These are phyloP conservation scores for Rutidosis leptorrhynchoides DNA, from an alignment of 129 eudicot species.

Conservation along the genomic window DNA sequence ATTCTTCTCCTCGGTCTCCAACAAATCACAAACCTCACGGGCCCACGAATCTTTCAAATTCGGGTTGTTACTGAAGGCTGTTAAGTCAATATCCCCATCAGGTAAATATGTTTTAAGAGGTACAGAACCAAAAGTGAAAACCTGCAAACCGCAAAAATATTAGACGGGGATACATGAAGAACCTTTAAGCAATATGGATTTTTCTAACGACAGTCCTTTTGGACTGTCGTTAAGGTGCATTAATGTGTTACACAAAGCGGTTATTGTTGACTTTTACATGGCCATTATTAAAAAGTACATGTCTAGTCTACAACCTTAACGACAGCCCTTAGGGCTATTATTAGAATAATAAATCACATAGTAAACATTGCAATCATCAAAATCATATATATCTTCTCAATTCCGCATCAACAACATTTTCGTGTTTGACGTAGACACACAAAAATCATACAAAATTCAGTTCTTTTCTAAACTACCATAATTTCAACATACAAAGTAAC, in stretches of 20 bases:
- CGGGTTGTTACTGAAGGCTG: conserved; percentile 66
- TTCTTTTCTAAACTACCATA: background rate
- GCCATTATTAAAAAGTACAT: too few species aligned
- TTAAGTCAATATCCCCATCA: conserved; percentile 97
- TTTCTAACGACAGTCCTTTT: too few species aligned
- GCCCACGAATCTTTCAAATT: conserved; percentile 88
- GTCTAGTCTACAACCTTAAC: too few species aligned
- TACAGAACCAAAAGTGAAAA: conserved; percentile 90
- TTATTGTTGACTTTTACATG: too few species aligned
- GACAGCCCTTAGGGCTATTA: too few species aligned
- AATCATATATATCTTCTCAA: background rate
- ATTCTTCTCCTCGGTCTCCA: conserved; percentile 79
- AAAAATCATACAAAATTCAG: background rate
- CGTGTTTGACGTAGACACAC: conserved; percentile 3
- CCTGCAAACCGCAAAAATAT: conserved; percentile 41
- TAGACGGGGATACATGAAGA: background rate
- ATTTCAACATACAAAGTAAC: background rate
- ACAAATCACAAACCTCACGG: conserved; percentile 70
- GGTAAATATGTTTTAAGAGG: conserved; percentile 97
- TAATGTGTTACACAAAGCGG: too few species aligned
- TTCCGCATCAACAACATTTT: conserved; percentile 5
- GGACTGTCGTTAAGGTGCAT: too few species aligned
- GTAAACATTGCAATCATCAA: background rate
- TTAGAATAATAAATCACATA: too few species aligned
- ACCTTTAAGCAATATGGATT: background rate